phyloP scores from a whole-genome alignment of 1,284 basidiomycete genomes.

The Abortiporus biennis region DNA sequence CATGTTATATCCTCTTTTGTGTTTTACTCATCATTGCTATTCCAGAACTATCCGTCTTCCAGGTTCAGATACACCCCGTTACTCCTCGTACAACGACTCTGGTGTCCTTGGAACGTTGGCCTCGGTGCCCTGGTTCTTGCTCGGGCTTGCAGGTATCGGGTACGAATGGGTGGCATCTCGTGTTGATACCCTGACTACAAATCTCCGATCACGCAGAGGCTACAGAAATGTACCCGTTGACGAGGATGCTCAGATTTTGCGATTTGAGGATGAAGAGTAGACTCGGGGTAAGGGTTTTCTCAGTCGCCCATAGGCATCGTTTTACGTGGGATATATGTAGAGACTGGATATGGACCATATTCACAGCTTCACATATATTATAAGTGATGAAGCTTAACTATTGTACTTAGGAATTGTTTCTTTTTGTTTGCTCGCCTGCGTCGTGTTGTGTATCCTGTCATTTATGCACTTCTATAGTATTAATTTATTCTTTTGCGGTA shows the following conservation, averaged over 20 bases:
- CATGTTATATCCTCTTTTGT: constrained; percentile 7
- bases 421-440: no score
- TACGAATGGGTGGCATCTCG: constrained; percentile 55
- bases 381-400: no score
- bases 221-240: constrained; percentile 82
- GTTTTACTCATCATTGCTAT: constrained; percentile 8
- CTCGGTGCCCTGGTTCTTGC: constrained; percentile 81
- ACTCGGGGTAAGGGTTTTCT: no score
- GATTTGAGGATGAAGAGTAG: constrained; percentile 76
- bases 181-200: constrained; percentile 33
- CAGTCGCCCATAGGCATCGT: no score
- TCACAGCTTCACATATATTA: no score
- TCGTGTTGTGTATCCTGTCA: no score
- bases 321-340: no score
- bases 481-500: no score
- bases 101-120: constrained; percentile 66
- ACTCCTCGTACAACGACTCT: constrained; percentile 38
- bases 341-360: no score
- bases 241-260: constrained; percentile 81
- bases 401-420: no score
- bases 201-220: constrained; percentile 51
- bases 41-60: constrained; percentile 75
- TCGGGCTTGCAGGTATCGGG: constrained; percentile 74
- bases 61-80: constrained; percentile 42
- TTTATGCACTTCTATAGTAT: no score